Base-by-base conservation (phyloP, 1,284 basidiomycete genomes). In the Heterobasidion occidentale region DNA sequence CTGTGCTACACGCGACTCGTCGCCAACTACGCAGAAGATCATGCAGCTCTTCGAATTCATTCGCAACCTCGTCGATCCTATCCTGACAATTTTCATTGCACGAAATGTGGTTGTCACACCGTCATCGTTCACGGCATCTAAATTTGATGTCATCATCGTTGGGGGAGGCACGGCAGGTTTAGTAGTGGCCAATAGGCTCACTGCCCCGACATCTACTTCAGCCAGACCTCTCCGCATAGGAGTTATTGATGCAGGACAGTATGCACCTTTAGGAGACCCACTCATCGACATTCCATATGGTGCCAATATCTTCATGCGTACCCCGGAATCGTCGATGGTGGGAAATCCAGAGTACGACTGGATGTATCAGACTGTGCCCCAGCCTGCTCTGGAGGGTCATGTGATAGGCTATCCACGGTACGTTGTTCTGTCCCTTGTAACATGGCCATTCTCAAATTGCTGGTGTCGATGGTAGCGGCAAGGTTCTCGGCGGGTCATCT, bases 291-390 rank as follows among this genome's bases (percentile, higher is more conserved):
- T 55, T 9, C 59, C 59, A 33, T 59, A 53, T 35, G 58, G 57
- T 8, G 58, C 57, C 11, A 59, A 59, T 42, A 48, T 59, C 11
- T 56, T 59, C 5, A 54, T 53, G 2, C 56, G 58, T 20, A 51
- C 58, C 27, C 53, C 55, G 17, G 52, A 56, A 7, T 54, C 58
- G n/a, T 59, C 59, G 33, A 53, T 59, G 9, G 33, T 60, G 14
- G 59, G 59, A 36, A 60, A 56, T 17, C 52, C 59, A 15, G 52
- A 36, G 33, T 60, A 60, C 58, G 59, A 60, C 35, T 59, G 59
- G 59, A 51, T 51, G 42, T 45, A 45, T 45, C 42, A 45, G 42
- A 45, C 42, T 45, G 42, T 60, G 33, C 59, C 59, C 20, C 59
- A 60, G 44, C 11, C 59, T 7, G 59, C 58, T 33, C 52, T 60